A percentile compares a stretch with the other conserved stretches of the same genome.
Conservation (phyloP, 257 asterid species). For the Fraxinus pennsylvanica region DNA sequence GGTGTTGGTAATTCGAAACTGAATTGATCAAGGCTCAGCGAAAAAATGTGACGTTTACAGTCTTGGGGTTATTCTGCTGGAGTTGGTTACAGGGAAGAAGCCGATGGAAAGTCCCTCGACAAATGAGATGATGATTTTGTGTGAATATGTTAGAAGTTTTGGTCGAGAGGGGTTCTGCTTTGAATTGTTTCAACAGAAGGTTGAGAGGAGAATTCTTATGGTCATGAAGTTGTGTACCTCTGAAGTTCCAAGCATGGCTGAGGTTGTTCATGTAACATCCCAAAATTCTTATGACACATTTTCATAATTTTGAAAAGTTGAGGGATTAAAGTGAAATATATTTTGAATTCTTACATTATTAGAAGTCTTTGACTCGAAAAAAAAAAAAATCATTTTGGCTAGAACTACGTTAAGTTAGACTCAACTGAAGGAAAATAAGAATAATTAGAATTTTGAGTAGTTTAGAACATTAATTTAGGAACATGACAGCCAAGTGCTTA, state of each 20-base stretch:
- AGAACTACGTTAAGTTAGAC: no score
- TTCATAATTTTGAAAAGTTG: no score
- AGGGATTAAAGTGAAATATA: no score
- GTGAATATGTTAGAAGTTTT: conserved; percentile 54
- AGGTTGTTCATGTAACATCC: conserved; percentile 55
- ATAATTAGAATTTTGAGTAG: no score
- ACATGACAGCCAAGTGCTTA: no score
- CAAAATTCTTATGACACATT: no score
- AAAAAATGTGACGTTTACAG: conserved; percentile 82
- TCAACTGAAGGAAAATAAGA: no score
- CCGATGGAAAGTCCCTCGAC: conserved; percentile 69
- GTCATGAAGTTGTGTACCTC: conserved; percentile 81
- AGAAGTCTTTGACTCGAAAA: no score
- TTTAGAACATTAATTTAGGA: no score
- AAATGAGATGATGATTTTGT: conserved; percentile 67
- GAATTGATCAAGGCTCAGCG: conserved; percentile 65
- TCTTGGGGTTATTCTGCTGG: conserved; percentile 73
- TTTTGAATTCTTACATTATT: no score
- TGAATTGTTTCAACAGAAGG: conserved; percentile 65
- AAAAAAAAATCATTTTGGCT: no score
- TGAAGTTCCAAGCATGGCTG: conserved; percentile 83
- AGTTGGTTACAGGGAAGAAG: conserved; percentile 78
- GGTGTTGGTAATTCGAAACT: conserved; percentile 66
- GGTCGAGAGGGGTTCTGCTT: conserved; percentile 65
- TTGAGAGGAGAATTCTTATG: conserved; percentile 74